These are phyloP conservation scores for Neoarthrinium moseri DNA, from an alignment of 2,329 filamentous ascomycete genomes.

Conservation along the genomic window DNA sequence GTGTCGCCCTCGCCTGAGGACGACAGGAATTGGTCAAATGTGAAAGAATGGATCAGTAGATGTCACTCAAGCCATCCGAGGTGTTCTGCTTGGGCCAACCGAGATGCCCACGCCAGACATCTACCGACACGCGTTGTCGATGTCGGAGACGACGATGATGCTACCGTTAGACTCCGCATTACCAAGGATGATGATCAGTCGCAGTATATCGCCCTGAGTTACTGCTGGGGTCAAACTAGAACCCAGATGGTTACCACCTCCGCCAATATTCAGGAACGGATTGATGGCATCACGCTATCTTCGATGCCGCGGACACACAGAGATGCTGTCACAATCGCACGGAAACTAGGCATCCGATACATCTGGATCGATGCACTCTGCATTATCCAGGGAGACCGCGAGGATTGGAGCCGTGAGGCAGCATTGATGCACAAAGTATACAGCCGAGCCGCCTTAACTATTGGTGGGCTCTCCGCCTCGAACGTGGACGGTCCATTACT, in stretches of 20 bases:
- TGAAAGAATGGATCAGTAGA: neutral
- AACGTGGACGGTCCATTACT: neutral
- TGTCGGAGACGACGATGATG: neutral
- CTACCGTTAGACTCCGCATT: neutral
- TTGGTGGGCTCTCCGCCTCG: neutral
- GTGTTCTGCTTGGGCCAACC: neutral
- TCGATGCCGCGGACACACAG: neutral
- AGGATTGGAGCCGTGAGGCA: constrained; percentile 8
- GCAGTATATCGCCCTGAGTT: neutral
- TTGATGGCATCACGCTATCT: neutral
- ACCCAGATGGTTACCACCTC: neutral
- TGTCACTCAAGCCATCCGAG: neutral
- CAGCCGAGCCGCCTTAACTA: constrained; percentile 6
- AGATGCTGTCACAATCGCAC: neutral
- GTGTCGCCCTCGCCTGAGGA: neutral
- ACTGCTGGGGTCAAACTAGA: neutral
- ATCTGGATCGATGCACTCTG: constrained; percentile 2
- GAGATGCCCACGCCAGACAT: neutral
- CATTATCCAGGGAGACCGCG: neutral
- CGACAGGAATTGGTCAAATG: neutral
- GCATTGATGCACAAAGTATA: constrained; percentile 7
- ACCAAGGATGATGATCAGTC: neutral
- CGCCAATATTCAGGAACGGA: neutral
- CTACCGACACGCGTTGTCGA: neutral
- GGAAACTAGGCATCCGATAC: neutral